These are phyloP conservation scores for Hericium rajendrae DNA, from an alignment of 768 basidiomycete genomes.

Conservation along the genomic window DNA sequence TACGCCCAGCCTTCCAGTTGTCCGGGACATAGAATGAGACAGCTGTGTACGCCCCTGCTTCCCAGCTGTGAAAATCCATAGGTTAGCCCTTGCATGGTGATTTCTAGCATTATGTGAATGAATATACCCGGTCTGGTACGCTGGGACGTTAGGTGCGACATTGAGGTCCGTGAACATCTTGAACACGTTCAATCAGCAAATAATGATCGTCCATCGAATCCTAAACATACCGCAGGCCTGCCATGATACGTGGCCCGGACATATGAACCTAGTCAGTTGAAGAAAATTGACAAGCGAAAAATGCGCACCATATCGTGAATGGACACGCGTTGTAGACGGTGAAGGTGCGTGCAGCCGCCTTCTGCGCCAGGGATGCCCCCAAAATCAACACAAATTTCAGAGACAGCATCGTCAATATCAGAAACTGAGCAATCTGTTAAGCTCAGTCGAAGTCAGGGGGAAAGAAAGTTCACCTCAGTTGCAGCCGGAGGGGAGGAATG, in stretches of 20 bases:
- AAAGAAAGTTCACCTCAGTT: too few relatives aligned
- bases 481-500: too few relatives aligned
- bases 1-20: constrained; percentile 18
- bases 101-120: background rate
- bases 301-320: background rate
- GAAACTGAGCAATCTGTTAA: too few relatives aligned
- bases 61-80: constrained; percentile 8
- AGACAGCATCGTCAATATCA: too few relatives aligned
- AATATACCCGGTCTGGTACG: constrained; percentile 8
- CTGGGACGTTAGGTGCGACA: background rate
- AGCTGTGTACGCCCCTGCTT: constrained; percentile 11
- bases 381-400: too few relatives aligned
- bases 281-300: background rate
- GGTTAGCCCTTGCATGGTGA: background rate
- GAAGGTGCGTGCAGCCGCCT: background rate
- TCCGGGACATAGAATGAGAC: constrained; percentile 15
- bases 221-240: background rate
- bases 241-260: background rate
- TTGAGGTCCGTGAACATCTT: constrained; percentile 11
- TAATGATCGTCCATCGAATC: background rate
- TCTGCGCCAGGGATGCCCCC: too few relatives aligned
- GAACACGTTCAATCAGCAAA: background rate
- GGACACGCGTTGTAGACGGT: background rate
- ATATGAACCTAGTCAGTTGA: background rate
- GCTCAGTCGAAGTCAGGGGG: too few relatives aligned